phyloP scores from a whole-genome alignment of 2,329 filamentous ascomycete genomes.

The Cordyceps militaris region DNA sequence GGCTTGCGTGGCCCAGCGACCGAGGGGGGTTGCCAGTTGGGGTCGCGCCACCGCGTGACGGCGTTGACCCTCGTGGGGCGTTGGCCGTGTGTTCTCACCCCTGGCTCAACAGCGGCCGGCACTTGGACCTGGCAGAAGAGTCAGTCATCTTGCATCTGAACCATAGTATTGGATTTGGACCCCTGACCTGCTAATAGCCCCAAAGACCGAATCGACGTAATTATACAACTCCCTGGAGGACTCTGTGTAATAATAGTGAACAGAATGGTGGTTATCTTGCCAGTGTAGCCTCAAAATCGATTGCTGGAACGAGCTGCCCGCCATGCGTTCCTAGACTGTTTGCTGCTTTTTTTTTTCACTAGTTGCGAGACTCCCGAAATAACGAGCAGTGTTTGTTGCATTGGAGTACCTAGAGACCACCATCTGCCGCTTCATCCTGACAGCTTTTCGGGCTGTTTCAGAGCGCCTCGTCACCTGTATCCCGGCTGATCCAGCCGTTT shows the following conservation, averaged over 20 bases:
- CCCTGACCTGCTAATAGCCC: not conserved
- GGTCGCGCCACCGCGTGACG: not conserved
- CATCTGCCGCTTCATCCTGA: not conserved
- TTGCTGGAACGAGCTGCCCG: not conserved
- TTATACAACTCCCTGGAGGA: too few species aligned
- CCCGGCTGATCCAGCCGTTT: not conserved
- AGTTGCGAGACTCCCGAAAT: too few species aligned
- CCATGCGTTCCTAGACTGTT: not conserved
- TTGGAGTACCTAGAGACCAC: not conserved
- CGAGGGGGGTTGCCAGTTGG: not conserved
- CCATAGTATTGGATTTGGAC: not conserved
- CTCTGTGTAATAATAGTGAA: too few species aligned
- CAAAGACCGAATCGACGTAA: not conserved
- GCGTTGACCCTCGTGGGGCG: not conserved
- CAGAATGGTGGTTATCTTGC: too few species aligned
- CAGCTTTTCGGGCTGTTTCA: not conserved
- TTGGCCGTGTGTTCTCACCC: not conserved
- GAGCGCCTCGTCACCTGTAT: not conserved
- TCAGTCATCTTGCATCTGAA: not conserved
- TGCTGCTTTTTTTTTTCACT: too few species aligned
- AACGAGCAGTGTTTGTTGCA: too few species aligned
- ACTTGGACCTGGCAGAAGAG: conserved; percentile 1
- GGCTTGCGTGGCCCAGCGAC: conserved; percentile 8
- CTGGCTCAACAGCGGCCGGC: not conserved
- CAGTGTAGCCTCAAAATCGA: not conserved